A percentile compares a stretch with the other conserved stretches of the same genome.
phyloP scores from a whole-genome alignment of 2,329 filamentous ascomycete species.

The Calonectria pauciramosa region DNA sequence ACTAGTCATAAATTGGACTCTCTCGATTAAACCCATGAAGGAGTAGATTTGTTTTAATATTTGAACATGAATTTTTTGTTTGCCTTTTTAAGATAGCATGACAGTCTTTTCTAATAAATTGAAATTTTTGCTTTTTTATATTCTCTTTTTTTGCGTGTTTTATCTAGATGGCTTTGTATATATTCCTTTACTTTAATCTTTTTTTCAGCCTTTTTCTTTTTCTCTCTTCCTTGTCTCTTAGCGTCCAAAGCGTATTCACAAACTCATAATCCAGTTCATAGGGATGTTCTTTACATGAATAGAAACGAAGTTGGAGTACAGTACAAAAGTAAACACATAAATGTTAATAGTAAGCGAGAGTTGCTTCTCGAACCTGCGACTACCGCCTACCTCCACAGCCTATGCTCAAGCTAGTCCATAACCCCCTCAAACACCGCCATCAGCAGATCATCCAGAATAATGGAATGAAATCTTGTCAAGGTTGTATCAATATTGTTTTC shows the following conservation, averaged over 20 bases:
- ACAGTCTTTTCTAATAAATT: neutral
- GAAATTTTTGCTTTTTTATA: neutral
- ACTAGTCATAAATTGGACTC: neutral
- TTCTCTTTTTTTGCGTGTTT: neutral
- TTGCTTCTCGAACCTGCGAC: neutral
- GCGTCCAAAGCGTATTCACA: neutral
- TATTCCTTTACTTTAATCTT: neutral
- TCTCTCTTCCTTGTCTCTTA: neutral
- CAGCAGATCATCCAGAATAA: neutral
- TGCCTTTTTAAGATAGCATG: neutral
- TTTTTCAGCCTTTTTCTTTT: neutral
- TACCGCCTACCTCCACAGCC: no score
- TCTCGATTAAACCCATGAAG: neutral
- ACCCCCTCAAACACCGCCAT: neutral
- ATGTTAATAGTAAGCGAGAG: no score
- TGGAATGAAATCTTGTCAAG: neutral
- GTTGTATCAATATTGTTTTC: neutral
- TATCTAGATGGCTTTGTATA: no score
- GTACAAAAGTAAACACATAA: rapidly evolving
- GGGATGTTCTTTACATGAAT: neutral
- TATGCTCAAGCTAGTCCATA: neutral
- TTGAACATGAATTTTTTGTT: no score
- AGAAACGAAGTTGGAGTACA: neutral
- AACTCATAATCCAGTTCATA: neutral
- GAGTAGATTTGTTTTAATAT: neutral